Percentiles rank a stretch among this genome's conserved stretches.
These are phyloP conservation scores for Flaveria linearis DNA, from an alignment of 129 eudicot genomes.

Conservation along the genomic window DNA sequence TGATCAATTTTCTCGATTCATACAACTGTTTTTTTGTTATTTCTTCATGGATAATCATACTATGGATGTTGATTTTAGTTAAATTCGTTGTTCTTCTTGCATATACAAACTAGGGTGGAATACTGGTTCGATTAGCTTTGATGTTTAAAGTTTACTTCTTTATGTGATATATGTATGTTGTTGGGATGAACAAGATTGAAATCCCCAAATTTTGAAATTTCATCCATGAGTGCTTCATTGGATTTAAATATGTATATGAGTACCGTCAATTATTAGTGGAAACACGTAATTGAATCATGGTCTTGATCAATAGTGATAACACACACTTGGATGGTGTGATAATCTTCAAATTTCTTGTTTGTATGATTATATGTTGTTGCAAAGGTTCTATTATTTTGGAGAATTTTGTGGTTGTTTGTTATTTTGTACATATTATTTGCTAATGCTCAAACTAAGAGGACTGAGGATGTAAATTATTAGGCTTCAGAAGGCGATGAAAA, in stretches of 20 bases:
- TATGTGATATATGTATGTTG: background rate
- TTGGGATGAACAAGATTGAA: background rate
- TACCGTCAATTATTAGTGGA: background rate
- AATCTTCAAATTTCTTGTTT: background rate
- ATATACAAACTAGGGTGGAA: background rate
- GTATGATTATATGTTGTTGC: background rate
- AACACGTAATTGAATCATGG: background rate
- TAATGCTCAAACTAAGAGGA: conserved; percentile 8
- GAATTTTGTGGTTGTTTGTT: background rate
- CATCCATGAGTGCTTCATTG: background rate
- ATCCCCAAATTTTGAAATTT: background rate
- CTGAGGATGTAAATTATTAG: conserved; percentile 28
- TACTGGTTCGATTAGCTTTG: conserved; percentile 14
- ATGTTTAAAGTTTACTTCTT: background rate
- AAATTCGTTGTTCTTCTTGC: background rate
- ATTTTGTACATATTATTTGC: background rate
- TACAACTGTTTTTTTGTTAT: background rate
- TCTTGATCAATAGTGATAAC: background rate
- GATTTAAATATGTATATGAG: background rate
- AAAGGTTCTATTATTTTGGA: background rate
- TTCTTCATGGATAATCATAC: background rate
- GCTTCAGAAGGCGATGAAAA: conserved; percentile 33
- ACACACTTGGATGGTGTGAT: conserved; percentile 3
- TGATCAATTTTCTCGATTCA: background rate
- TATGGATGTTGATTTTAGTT: background rate